A percentile compares a stretch with the other conserved stretches of the same genome.
phyloP scores from a whole-genome alignment of 495 filamentous ascomycete genomes.

The Neurospora sp. region DNA sequence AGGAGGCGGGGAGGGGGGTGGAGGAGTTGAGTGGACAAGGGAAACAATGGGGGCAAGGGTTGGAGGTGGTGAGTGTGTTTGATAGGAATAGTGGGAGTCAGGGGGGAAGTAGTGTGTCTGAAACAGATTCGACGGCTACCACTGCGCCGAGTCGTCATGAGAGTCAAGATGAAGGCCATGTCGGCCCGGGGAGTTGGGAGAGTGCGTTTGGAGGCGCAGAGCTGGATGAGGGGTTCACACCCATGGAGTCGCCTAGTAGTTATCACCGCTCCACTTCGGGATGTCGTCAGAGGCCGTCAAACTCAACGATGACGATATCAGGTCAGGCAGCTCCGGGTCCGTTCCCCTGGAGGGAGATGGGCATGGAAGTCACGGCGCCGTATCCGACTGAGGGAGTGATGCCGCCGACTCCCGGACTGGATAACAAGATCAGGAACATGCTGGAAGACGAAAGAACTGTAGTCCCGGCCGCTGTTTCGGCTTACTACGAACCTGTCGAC shows the following conservation, averaged over 20 bases:
- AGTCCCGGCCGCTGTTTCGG: background rate
- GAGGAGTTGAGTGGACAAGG: background rate
- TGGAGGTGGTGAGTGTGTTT: background rate
- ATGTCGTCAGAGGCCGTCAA: background rate
- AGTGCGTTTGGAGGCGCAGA: constrained; percentile 3
- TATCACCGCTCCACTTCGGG: background rate
- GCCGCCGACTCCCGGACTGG: constrained; percentile 10
- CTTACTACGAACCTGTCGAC: background rate
- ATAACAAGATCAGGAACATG: background rate
- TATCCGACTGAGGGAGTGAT: constrained; percentile 15
- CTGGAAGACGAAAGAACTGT: constrained; percentile 12
- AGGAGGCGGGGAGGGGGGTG: constrained; percentile 7
- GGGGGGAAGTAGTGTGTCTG: constrained; percentile 44
- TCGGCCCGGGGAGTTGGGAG: constrained; percentile 13
- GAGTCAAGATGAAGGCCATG: constrained; percentile 11
- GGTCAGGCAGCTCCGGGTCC: background rate
- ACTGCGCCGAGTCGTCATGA: constrained; percentile 23
- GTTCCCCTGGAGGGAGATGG: background rate
- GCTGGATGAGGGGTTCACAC: background rate
- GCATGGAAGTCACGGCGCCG: background rate
- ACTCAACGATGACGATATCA: background rate
- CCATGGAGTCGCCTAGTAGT: background rate
- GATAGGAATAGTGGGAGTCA: background rate
- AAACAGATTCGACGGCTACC: constrained; percentile 29
- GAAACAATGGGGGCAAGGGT: background rate